Conservation (phyloP, 805 yeast genomes). For the Candida pseudofarinosa region DNA sequence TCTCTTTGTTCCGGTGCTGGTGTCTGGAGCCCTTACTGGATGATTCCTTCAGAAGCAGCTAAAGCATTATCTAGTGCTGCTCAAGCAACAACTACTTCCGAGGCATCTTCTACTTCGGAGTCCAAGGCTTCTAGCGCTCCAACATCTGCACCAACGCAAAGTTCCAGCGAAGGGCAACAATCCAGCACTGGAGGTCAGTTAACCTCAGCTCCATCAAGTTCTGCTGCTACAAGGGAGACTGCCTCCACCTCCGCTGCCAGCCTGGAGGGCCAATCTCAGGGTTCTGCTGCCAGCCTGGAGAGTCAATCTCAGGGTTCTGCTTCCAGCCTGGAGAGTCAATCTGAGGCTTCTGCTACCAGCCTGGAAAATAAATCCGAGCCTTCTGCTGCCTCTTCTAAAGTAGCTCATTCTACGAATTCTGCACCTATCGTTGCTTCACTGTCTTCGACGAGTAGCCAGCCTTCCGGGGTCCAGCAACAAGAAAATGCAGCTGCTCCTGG, state of each 20-base stretch:
- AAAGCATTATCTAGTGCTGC: slow-evolving; percentile 23
- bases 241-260: neutral
- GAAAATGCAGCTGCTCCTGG: neutral
- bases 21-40: slow-evolving; percentile 32
- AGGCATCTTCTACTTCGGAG: neutral
- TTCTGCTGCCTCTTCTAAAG: neutral
- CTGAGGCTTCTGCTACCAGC: neutral
- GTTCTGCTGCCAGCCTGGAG: neutral
- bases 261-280: neutral
- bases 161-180: neutral
- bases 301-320: neutral
- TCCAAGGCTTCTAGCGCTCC: slow-evolving; percentile 3
- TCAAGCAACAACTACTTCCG: slow-evolving; percentile 11
- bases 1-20: slow-evolving; percentile 32
- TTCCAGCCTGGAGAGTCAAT: neutral
- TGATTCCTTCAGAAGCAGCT: slow-evolving; percentile 20
- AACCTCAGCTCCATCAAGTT: slow-evolving; percentile 10
- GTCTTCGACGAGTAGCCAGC: neutral
- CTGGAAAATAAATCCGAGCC: neutral
- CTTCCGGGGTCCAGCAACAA: neutral
- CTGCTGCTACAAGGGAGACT: neutral
- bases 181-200: slow-evolving; percentile 8
- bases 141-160: slow-evolving; percentile 3
- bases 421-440: neutral
- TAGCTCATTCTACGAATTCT: neutral